Conservation (phyloP, 306 rosid genomes). For the Mimosa pudica region DNA sequence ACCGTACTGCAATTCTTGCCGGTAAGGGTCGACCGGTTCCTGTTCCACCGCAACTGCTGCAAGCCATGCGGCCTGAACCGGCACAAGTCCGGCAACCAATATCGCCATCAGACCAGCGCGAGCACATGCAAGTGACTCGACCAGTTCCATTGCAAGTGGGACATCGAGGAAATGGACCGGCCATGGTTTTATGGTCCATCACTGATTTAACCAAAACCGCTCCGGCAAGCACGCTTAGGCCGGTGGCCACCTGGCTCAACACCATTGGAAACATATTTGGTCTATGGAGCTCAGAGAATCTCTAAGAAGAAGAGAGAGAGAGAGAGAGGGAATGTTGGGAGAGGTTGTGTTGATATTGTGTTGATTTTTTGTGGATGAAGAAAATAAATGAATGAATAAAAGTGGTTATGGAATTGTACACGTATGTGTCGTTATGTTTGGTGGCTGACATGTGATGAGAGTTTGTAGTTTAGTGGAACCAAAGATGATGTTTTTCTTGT, state of each 20-base stretch:
- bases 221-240: constrained; percentile 83
- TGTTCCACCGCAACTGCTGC: constrained; percentile 82
- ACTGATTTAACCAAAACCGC: constrained; percentile 78
- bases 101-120: constrained; percentile 94
- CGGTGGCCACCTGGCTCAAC: constrained; percentile 78
- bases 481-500: constrained; percentile 31
- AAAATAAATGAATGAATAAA: constrained; percentile 22
- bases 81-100: constrained; percentile 79
- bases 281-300: background rate
- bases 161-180: constrained; percentile 76
- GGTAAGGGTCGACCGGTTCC: constrained; percentile 91
- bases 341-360: background rate
- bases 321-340: background rate
- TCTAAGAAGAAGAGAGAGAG: background rate
- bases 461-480: constrained; percentile 42
- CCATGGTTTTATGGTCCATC: constrained; percentile 87
- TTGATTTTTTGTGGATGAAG: background rate
- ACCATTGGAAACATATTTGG: constrained; percentile 64
- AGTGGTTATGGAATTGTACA: constrained; percentile 67
- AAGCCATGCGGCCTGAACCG: constrained; percentile 80
- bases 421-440: constrained; percentile 54
- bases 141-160: constrained; percentile 87
- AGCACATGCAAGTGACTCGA: constrained; percentile 73
- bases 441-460: constrained; percentile 39
- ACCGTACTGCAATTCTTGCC: constrained; percentile 55